Evolutionary conservation across 352 stramenopile species (phyloP), one percentile per base, ranked within the genome.

Genomic region (Phytophthora podocarpi): DNA sequence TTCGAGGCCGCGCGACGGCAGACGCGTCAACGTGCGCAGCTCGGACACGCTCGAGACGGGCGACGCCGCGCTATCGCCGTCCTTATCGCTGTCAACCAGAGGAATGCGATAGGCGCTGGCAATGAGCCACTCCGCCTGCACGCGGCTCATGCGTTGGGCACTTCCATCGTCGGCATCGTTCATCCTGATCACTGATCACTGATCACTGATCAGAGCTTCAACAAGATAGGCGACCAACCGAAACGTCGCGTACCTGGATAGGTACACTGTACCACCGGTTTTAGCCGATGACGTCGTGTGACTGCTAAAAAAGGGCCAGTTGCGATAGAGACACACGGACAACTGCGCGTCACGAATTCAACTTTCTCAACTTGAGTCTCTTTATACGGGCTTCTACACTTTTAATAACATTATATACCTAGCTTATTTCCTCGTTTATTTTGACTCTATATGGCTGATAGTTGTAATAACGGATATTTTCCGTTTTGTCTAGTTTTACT

Each of bases 61-160:
- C 16, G 49, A 40, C 15, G 16, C 5, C 16, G 31, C 47, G 10
- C 15, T 18, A 16, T 37, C 42, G 10, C 37, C 59, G 11, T 1
- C 35, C 8, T 4, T 6, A 6, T 52, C 45, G 3, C 20, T 27
- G 2, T 6, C 43, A 34, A 28, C 6, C 6, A 31, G 9, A 18
- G 76, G 63, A 45, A 79, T 68, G 7, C 70, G 70, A 31, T 79
- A 76, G 18, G 70, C 76, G 27, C 56, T 41, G 4, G 70, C 67
- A 36, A 85, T 66, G 40, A 80, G n/a, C 36, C 69, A 60, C 62
- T 89, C 72, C 0, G 79, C 76, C 24, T 73, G 64, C 50, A 85
- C 40, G 12, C 79, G 72, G 15, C 63, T 81, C 72, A 82, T 74
- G 4, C 39, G 51, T 1, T 27, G 37, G 1, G 20, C 26, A 1